Percentiles rank a stretch among this genome's conserved stretches.
Evolutionary conservation across 2,329 filamentous ascomycete genomes (phyloP).

Genomic region (Elsinoe arachidis): DNA sequence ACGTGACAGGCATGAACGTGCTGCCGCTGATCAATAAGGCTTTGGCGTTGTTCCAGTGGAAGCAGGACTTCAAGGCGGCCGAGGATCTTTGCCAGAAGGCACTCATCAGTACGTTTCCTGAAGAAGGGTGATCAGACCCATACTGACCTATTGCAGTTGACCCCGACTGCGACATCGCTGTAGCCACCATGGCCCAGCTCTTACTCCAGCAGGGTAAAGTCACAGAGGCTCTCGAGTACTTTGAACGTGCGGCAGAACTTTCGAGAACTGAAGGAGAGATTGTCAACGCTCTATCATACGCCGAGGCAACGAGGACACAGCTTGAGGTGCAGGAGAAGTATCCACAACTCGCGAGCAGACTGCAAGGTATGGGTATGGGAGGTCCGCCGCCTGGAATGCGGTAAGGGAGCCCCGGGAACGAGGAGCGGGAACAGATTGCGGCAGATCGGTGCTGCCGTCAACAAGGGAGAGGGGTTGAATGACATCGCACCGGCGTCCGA

Average conservation of each 20-base stretch:
- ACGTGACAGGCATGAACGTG: slow-evolving; percentile 94
- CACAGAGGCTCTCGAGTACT: slow-evolving; percentile 88
- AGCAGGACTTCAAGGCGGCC: slow-evolving; percentile 88
- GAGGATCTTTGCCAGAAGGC: slow-evolving; percentile 97
- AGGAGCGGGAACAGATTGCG: background rate
- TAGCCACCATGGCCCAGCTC: slow-evolving; percentile 96
- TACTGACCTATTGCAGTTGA: slow-evolving; percentile 59
- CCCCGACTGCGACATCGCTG: slow-evolving; percentile 96
- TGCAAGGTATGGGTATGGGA: slow-evolving; percentile 38
- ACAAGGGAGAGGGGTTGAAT: background rate
- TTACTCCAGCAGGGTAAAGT: slow-evolving; percentile 97
- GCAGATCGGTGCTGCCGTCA: background rate
- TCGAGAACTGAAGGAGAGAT: slow-evolving; percentile 92
- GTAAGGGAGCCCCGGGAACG: background rate
- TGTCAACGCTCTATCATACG: slow-evolving; percentile 91
- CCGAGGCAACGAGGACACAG: slow-evolving; percentile 92
- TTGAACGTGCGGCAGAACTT: slow-evolving; percentile 90
- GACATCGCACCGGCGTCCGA: background rate
- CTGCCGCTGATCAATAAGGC: slow-evolving; percentile 98
- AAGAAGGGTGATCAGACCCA: background rate
- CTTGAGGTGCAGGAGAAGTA: slow-evolving; percentile 60
- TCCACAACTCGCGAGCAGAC: slow-evolving; percentile 40
- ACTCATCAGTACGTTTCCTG: slow-evolving; percentile 69
- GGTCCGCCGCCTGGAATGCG: slow-evolving; percentile 21
- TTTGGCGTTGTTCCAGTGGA: slow-evolving; percentile 94